Conservation (phyloP, 495 filamentous ascomycete species). For the Aspergillus steynii region DNA sequence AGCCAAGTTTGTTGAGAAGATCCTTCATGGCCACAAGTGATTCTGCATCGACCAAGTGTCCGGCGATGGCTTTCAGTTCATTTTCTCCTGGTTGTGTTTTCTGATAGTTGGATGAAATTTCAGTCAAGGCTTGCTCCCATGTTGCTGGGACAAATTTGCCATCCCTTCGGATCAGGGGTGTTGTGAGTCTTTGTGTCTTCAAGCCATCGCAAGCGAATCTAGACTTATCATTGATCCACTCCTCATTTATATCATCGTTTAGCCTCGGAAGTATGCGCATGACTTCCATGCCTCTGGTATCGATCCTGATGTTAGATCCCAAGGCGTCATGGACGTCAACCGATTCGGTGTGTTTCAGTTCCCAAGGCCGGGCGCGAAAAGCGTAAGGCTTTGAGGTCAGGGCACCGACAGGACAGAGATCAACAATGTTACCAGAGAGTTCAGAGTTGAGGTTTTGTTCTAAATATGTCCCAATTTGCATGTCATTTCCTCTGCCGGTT, state of each 20-base stretch:
- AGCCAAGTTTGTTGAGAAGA: constrained; percentile 89
- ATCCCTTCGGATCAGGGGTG: constrained; percentile 82
- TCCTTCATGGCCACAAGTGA: constrained; percentile 96
- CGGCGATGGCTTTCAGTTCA: constrained; percentile 94
- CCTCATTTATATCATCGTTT: constrained; percentile 97
- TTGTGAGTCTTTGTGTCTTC: constrained; percentile 90
- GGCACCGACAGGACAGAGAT: constrained; percentile 95
- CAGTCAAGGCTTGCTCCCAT: constrained; percentile 91
- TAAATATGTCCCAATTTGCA: constrained; percentile 97
- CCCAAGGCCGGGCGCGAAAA: constrained; percentile 95
- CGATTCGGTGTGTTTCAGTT: constrained; percentile 88
- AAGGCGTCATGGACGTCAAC: constrained; percentile 91
- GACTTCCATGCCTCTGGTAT: constrained; percentile 90
- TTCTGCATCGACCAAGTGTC: constrained; percentile 87
- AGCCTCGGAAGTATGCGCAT: constrained; percentile 91
- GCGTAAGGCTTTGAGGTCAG: constrained; percentile 96
- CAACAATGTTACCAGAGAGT: constrained; percentile 95
- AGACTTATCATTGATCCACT: constrained; percentile 99
- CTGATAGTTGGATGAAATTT: constrained; percentile 75
- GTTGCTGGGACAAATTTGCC: constrained; percentile 85
- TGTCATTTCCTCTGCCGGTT: constrained; percentile 89
- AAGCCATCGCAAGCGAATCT: constrained; percentile 97
- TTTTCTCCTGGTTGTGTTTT: constrained; percentile 76
- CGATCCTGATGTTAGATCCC: constrained; percentile 91
- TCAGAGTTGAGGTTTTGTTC: constrained; percentile 90